Base-by-base conservation (phyloP, 371 early-diverging fungal genomes). In the Mucor sp. region DNA sequence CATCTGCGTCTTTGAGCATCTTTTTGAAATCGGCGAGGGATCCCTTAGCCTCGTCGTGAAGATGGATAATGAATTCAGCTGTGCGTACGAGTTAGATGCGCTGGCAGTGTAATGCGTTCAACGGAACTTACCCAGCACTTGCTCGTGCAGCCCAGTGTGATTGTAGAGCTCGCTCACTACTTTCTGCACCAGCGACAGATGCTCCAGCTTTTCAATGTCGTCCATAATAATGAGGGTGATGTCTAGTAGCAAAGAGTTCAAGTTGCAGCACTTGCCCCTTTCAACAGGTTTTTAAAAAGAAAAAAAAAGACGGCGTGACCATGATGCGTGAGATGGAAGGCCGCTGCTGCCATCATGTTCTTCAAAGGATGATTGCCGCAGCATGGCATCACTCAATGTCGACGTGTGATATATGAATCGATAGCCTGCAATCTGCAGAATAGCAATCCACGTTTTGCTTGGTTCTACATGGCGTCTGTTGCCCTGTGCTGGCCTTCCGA, bases 131-230 rank as follows among this genome's bases (percentile, higher is more conserved):
- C 89, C 89, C 59, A 88, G 61, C 8, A 83, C 90, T 77, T 94
- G 95, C 81, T 97, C 98, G 61, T 89, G 88, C 65, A 97, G 81
- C n/a, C 94, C 96, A 14, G 89, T 91, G 74, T 98, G 98, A 78
- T 97, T 98, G 53, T 89, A 75, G 28, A 99, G 82, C 78, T 99
- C 99, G 67, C 87, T 91, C 30, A 93, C 87, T 63, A 98, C 89
- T 78, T 96, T 95, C 73, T 90, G 88, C n/a, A 98, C 93, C 58
- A 98, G 83, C 57, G 95, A 92, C 61, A 96, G 86, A 63, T 91
- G 86, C 74, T 97, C 99, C 28, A 98, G 87, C 71, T 93, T 87
- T 71, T 91, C 87, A 67, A 95, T 74, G 66, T 91, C 94, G 23
- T 84, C 85, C 85, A 86, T 85, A 15, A 25, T 53, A 14, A 23